Conservation (phyloP, 2,329 filamentous ascomycete species). For the Stromatinia cepivora region DNA sequence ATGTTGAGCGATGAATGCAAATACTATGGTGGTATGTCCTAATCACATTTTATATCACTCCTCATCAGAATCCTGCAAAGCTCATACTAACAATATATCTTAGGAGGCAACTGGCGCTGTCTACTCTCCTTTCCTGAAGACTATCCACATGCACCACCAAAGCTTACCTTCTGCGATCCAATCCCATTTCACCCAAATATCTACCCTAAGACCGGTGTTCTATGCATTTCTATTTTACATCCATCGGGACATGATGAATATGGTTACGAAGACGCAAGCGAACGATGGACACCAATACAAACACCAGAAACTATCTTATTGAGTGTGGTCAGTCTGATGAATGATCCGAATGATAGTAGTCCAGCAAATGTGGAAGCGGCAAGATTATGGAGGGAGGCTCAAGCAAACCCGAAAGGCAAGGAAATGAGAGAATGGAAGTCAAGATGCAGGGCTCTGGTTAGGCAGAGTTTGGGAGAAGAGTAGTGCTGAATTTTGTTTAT, state of each 20-base stretch:
- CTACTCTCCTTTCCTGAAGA: slow-evolving; percentile 77
- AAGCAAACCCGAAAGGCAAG: slow-evolving; percentile 48
- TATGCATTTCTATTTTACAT: slow-evolving; percentile 97
- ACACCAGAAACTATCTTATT: slow-evolving; percentile 92
- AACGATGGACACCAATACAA: slow-evolving; percentile 94
- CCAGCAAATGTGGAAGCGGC: slow-evolving; percentile 95
- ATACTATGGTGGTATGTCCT: slow-evolving; percentile 66
- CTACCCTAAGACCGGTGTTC: slow-evolving; percentile 72
- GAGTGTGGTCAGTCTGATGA: slow-evolving; percentile 88
- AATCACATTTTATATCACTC: slow-evolving; percentile 47
- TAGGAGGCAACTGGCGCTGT: slow-evolving; percentile 91
- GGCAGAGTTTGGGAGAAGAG: slow-evolving; percentile 78
- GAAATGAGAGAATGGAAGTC: slow-evolving; percentile 64
- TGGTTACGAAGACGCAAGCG: slow-evolving; percentile 85
- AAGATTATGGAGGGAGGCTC: slow-evolving; percentile 79
- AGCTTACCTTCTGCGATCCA: slow-evolving; percentile 80
- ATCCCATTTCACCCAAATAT: slow-evolving; percentile 94
- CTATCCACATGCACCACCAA: slow-evolving; percentile 86
- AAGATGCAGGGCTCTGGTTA: slow-evolving; percentile 73
- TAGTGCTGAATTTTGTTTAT: slow-evolving; percentile 35
- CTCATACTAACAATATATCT: slow-evolving; percentile 56
- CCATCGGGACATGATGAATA: slow-evolving; percentile 91
- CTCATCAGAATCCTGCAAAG: slow-evolving; percentile 38
- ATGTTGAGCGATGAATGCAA: slow-evolving; percentile 89
- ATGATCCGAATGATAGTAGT: slow-evolving; percentile 91